Percentiles rank a stretch among this genome's conserved stretches.
Evolutionary conservation across 306 rosid genomes (phyloP).

Genomic region (Astragalus glycyphyllos): DNA sequence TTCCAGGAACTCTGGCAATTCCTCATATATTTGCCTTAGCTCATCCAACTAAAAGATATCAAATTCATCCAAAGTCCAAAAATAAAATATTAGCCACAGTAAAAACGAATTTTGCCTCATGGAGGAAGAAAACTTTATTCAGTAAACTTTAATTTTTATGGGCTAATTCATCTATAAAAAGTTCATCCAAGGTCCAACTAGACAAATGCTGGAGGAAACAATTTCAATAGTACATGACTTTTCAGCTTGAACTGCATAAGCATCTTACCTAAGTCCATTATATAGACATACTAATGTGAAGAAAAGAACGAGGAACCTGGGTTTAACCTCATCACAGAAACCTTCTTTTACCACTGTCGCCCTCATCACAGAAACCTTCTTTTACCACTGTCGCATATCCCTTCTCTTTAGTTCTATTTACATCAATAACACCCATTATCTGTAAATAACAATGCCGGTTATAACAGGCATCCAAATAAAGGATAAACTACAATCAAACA

Average conservation of each 20-base stretch:
- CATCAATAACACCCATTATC: slow-evolving; percentile 93
- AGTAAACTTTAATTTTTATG: slow-evolving; percentile 14
- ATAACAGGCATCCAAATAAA: slow-evolving; percentile 33
- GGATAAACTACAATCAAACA: slow-evolving; percentile 3
- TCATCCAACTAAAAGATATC: slow-evolving; percentile 78
- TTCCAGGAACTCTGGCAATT: slow-evolving; percentile 89
- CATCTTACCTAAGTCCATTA: slow-evolving; percentile 36
- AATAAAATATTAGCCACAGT: slow-evolving; percentile 24
- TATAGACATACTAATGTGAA: slow-evolving; percentile 35
- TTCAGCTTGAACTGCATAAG: slow-evolving; percentile 23
- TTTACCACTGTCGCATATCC: slow-evolving; percentile 87
- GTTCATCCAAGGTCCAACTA: slow-evolving; percentile 30
- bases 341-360: too few relatives aligned
- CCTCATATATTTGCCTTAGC: slow-evolving; percentile 95
- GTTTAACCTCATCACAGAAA: slow-evolving; percentile 89
- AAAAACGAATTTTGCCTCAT: slow-evolving; percentile 35
- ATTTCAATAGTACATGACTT: slow-evolving; percentile 26
- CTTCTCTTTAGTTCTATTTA: slow-evolving; percentile 85
- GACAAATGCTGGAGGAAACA: slow-evolving; percentile 13
- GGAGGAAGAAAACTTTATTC: slow-evolving; percentile 33
- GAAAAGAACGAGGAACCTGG: slow-evolving; percentile 43
- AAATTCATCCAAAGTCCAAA: slow-evolving; percentile 39
- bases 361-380: too few relatives aligned
- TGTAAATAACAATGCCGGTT: slow-evolving; percentile 43
- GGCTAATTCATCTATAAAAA: slow-evolving; percentile 33